phyloP scores from a whole-genome alignment of 108 stramenopile genomes.

The Parmales sp. region DNA sequence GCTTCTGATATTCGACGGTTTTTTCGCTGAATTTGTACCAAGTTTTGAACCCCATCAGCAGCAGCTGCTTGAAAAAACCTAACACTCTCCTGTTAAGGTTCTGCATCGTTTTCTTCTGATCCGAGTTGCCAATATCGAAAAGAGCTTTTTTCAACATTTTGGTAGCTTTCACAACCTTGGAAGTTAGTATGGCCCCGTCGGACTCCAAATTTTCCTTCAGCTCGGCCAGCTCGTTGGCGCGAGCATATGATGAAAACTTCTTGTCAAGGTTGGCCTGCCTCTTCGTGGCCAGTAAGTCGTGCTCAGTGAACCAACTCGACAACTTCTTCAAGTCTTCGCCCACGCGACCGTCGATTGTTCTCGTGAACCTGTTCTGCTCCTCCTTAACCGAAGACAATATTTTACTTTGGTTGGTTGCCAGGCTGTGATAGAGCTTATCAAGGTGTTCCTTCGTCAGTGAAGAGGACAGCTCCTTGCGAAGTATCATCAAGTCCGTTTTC shows the following conservation, averaged over 20 bases:
- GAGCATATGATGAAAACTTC: slow-evolving; percentile 24
- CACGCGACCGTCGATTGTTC: not conserved
- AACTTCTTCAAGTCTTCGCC: slow-evolving; percentile 13
- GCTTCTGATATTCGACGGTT: slow-evolving; percentile 15
- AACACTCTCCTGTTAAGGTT: slow-evolving; percentile 14
- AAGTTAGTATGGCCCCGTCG: slow-evolving; percentile 19
- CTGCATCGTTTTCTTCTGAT: slow-evolving; percentile 21
- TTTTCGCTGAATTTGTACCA: slow-evolving; percentile 23
- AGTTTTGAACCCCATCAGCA: slow-evolving; percentile 13
- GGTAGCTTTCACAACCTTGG: slow-evolving; percentile 22
- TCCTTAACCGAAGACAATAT: not conserved
- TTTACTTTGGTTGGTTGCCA: not conserved
- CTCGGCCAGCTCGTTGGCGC: slow-evolving; percentile 21
- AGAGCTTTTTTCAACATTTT: slow-evolving; percentile 25
- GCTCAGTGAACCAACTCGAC: slow-evolving; percentile 23
- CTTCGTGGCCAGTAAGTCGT: slow-evolving; percentile 30
- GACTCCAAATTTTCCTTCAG: slow-evolving; percentile 26
- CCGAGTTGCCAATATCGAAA: slow-evolving; percentile 8
- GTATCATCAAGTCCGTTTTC: not conserved
- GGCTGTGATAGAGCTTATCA: not conserved
- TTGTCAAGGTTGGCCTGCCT: slow-evolving; percentile 29
- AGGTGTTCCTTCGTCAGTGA: not conserved
- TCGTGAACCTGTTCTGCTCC: too few relatives aligned
- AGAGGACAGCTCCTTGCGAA: not conserved
- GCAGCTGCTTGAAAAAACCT: not conserved